Evolutionary conservation across 2,329 filamentous ascomycete species (phyloP), one percentile per base, ranked within the genome.

Genomic region (Botrytis elliptica): DNA sequence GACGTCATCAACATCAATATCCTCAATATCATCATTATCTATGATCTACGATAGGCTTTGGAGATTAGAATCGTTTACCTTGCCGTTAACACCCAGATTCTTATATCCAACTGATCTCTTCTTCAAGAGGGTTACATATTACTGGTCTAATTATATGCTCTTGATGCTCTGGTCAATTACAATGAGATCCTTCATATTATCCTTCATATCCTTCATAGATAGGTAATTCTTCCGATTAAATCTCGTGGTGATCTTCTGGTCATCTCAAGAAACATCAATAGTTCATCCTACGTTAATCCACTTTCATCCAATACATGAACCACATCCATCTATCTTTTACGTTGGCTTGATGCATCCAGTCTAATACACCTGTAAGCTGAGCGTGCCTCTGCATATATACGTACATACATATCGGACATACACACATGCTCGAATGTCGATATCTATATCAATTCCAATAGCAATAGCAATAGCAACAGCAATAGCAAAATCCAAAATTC

Each of bases 281-380:
- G 59, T 55, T 18, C 14, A 71, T 71, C 69, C 69, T 71, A 10
- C 42, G 40, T 71, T 22, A n/a, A 64, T 62, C 69, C 69, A 60
- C 44, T 71, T 71, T 33, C 69, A 64, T 49, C 55, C 25, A 40
- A 22, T 40, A 18, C 52, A 33, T 57, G 52, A 25, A 36, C 38
- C 33, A 29, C 40, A 40, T n/a, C n/a, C 46, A 18, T 42, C 38
- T 36, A 18, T 40, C 33, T 18, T 29, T 16, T 57, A 49, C 38
- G 52, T 38, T 38, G 38, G 29, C 29, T 29, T 40, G 36, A 59
- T 52, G 49, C 25, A 55, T 29, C 25, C 52, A 55, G 52, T 55
- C 52, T 55, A 29, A 40, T 52, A 20, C 25, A 40, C 33, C 38
- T 40, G 67, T 70, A 71, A 71, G 69, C 69, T 38, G 44, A 64